phyloP scores from a whole-genome alignment of 345 rosid genomes.

The Populus simonii region DNA sequence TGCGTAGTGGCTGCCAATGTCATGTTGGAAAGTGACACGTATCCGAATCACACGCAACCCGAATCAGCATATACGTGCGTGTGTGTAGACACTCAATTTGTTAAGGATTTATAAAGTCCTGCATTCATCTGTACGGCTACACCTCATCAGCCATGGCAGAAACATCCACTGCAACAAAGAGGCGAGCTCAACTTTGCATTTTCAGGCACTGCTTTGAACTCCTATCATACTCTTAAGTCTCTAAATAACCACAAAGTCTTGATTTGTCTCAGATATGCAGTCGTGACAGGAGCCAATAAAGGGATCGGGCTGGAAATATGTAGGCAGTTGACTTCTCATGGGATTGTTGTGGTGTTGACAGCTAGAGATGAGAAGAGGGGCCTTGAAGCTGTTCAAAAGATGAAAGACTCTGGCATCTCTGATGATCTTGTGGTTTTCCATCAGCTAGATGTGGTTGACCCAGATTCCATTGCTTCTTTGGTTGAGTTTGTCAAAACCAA shows the following conservation, averaged over 20 bases:
- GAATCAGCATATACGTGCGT: too few species aligned
- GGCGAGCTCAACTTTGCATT: too few species aligned
- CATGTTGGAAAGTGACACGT: too few species aligned
- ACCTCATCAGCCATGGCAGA: too few species aligned
- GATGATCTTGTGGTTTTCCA: conserved; percentile 7
- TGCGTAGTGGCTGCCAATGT: too few species aligned
- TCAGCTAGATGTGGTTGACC: conserved; percentile 11
- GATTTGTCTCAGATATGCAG: conserved; percentile 17
- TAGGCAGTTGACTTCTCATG: conserved; percentile 11
- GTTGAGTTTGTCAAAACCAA: conserved; percentile 26
- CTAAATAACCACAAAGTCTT: conserved; percentile 11
- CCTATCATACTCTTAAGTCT: too few species aligned
- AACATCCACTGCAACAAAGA: too few species aligned
- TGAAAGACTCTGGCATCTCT: conserved; percentile 5
- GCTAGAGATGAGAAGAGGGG: conserved; percentile 12
- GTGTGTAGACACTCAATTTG: too few species aligned
- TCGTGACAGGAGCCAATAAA: conserved; percentile 11
- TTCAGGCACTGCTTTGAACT: too few species aligned
- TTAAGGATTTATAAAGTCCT: too few species aligned
- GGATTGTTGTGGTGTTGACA: conserved; percentile 6
- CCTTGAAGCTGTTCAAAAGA: conserved; percentile 8
- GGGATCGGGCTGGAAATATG: conserved; percentile 17
- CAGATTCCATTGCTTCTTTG: conserved; percentile 21
- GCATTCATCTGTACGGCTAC: too few species aligned
- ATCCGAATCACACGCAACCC: too few species aligned